These are phyloP conservation scores for Mychonastes homosphaera DNA, from an alignment of 139 green algal genomes.

Conservation along the genomic window DNA sequence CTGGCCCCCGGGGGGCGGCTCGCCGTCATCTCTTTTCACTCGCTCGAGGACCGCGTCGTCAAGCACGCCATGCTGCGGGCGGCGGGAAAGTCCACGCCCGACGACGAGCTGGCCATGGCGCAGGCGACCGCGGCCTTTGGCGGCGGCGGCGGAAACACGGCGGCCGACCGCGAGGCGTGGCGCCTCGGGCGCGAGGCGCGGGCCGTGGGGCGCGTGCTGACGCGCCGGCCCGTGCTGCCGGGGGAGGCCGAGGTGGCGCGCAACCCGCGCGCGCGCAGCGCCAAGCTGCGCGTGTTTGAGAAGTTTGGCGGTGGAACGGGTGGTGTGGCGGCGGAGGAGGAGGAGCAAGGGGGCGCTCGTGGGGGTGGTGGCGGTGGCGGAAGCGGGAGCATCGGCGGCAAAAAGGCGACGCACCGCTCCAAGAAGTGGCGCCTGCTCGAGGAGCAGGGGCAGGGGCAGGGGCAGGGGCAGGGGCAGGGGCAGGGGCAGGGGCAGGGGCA, in stretches of 20 bases:
- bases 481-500: too few species aligned
- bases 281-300: conserved; percentile 79
- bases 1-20: conserved; percentile 60
- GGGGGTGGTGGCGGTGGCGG: too few species aligned
- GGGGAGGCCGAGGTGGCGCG: conserved; percentile 39
- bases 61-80: conserved; percentile 73
- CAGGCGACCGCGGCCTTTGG: background rate
- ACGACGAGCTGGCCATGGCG: conserved; percentile 1
- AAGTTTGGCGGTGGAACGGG: too few species aligned
- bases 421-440: too few species aligned
- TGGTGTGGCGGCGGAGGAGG: too few species aligned
- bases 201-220: conserved; percentile 28
- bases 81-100: conserved; percentile 35
- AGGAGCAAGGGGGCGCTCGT: too few species aligned
- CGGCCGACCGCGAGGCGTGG: conserved; percentile 11
- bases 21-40: conserved; percentile 91
- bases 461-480: too few species aligned
- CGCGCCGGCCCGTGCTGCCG: conserved; percentile 30
- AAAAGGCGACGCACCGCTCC: too few species aligned
- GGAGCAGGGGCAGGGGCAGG: too few species aligned
- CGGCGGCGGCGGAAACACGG: conserved; percentile 2
- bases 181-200: conserved; percentile 18
- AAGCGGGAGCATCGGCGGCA: too few species aligned
- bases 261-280: conserved; percentile 73
- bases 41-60: conserved; percentile 85